Evolutionary conservation across 2,329 filamentous ascomycete species (phyloP).

Genomic region (Neoascochyta sp.): DNA sequence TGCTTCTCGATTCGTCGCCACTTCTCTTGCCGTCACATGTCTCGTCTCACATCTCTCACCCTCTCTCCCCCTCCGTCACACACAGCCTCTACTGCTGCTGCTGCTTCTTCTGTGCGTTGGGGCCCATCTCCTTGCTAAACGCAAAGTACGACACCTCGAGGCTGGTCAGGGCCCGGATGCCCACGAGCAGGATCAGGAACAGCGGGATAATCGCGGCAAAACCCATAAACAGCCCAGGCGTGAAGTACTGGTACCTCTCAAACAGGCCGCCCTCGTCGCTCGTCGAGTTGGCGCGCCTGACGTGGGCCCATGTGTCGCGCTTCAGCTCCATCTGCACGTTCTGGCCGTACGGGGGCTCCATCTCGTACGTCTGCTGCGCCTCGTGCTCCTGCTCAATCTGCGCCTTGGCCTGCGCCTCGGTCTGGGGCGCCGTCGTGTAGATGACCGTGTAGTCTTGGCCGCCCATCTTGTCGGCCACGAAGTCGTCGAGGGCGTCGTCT

Average conservation of each 20-base stretch:
- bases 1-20: too few species aligned
- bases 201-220: conserved; percentile 68
- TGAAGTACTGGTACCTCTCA: conserved; percentile 92
- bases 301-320: conserved; percentile 52
- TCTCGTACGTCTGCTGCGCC: conserved; percentile 53
- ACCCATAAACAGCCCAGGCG: conserved; percentile 87
- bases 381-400: conserved; percentile 16
- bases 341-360: conserved; percentile 59
- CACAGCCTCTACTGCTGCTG: conserved; percentile 26
- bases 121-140: conserved; percentile 94
- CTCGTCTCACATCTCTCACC: background rate
- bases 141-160: conserved; percentile 89
- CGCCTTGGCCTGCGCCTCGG: conserved; percentile 22
- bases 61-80: background rate
- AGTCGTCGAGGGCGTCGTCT: conserved; percentile 23
- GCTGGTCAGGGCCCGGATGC: conserved; percentile 70
- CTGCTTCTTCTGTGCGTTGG: conserved; percentile 79
- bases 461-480: conserved; percentile 40
- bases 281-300: conserved; percentile 19
- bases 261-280: conserved; percentile 55
- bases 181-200: conserved; percentile 73
- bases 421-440: conserved; percentile 63
- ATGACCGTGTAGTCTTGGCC: conserved; percentile 66
- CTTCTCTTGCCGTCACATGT: background rate
- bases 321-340: conserved; percentile 70